Base-by-base conservation (phyloP, 2,329 filamentous ascomycete genomes). In the Clonostachys rosea region DNA sequence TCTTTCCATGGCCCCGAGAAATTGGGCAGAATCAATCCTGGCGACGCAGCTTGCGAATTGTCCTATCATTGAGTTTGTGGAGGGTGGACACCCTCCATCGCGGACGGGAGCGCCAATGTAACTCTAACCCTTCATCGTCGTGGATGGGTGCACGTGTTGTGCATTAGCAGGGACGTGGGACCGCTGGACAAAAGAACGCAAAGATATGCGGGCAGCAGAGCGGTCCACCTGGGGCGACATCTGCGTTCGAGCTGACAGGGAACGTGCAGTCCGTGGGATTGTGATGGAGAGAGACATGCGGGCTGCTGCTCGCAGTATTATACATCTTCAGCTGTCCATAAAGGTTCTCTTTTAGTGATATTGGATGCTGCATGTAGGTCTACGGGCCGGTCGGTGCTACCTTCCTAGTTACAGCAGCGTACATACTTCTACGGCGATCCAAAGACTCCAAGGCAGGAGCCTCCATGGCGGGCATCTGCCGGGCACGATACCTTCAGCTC, bases 81-180 rank as follows among this genome's bases (percentile, higher is more conserved):
- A 10, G 16, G 34, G n/a, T 17, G 44, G 9, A 24, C 35, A 36
- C 24, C 36, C 44, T 24, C 44, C 44, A 34, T 46, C 44, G 24
- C 44, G 44, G 14, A 24, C 17, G 43, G 12, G 35, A 18, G 44
- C 13, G 30, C 45, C 33, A 30, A 44, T 47, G 46, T 30, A 47
- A 47, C 43, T 42, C 43, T 34, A 37, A 41, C 47, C 41, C 37
- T 42, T 48, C 42, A 48, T 45, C 43, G 43, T 34, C 39, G 43
- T 43, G 20, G 37, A 45, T 33, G 34, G 33, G 14, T 18, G 47
- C 47, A 48, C 47, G 47, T 48, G 47, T 41, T n/a, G 30, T 30
- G 24, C 24, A 30, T 30, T 30, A 30, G 24, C 24, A 30, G 24
- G 24, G 24, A 30, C 24, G 24, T 30, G 24, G 24, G 24, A 30